phyloP scores from a whole-genome alignment of 208 protist genomes.

The Naegleria gruberi region DNA sequence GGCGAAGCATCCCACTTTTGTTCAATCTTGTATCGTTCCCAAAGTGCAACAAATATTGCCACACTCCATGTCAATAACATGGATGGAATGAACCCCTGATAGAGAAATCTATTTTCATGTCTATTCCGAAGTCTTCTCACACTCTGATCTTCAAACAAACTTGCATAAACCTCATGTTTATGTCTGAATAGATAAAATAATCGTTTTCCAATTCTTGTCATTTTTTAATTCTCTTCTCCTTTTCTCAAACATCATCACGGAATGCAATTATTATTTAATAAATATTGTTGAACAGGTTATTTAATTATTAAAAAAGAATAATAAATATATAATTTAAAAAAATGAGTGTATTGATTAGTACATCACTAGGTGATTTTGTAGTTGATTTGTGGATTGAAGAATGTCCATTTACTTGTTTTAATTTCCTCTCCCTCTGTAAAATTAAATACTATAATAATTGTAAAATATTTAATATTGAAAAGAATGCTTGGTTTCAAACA shows the following conservation, averaged over 20 bases:
- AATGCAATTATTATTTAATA: no score
- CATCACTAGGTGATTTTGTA: conserved; percentile 68
- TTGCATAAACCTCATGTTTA: background rate
- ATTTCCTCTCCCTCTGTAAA: conserved; percentile 88
- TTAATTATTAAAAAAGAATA: no score
- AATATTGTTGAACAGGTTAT: no score
- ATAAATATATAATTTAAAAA: no score
- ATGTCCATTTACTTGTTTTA: conserved; percentile 57
- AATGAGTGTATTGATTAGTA: conserved; percentile 67
- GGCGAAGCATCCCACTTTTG: background rate
- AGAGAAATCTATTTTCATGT: background rate
- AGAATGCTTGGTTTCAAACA: conserved; percentile 61
- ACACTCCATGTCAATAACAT: background rate
- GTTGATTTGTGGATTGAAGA: conserved; percentile 72
- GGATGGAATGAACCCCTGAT: background rate
- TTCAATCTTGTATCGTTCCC: background rate
- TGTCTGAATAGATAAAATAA: background rate
- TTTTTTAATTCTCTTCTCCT: no score
- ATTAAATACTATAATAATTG: conserved; percentile 85
- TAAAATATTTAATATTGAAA: conserved; percentile 68
- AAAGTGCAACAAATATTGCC: background rate
- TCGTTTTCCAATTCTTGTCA: background rate
- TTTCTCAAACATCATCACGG: no score
- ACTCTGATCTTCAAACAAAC: background rate
- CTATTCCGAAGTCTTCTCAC: background rate